Evolutionary conservation across 2,329 filamentous ascomycete genomes (phyloP).

Genomic region (Ophiostoma triangulosporum): DNA sequence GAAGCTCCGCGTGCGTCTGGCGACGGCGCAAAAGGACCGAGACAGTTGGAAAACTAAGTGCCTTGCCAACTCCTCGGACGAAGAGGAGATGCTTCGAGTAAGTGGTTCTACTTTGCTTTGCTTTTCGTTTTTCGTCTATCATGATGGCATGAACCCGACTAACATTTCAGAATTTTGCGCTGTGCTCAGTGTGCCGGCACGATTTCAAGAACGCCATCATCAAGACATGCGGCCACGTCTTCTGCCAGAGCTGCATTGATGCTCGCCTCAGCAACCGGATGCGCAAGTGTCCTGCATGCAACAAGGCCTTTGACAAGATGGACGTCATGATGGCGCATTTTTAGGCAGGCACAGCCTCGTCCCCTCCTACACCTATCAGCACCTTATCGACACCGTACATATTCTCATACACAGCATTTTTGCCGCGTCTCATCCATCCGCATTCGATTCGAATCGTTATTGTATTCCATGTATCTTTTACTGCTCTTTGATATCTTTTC

Average conservation of each 20-base stretch:
- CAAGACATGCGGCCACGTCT: conserved; percentile 88
- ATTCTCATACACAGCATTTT: background rate
- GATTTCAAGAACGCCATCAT: conserved; percentile 91
- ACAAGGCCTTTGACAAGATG: conserved; percentile 77
- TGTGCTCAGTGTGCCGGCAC: conserved; percentile 84
- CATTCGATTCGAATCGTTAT: background rate
- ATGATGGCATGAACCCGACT: conserved; percentile 21
- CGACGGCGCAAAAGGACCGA: conserved; percentile 67
- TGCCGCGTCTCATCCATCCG: no score
- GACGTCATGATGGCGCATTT: conserved; percentile 67
- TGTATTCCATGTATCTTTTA: conserved; percentile 3
- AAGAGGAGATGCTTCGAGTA: conserved; percentile 77
- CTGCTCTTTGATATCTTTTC: conserved; percentile 2
- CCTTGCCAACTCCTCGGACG: conserved; percentile 64
- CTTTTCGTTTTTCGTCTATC: background rate
- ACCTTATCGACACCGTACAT: background rate
- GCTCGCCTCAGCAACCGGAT: conserved; percentile 80
- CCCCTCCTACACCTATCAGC: background rate
- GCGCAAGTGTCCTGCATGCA: conserved; percentile 91
- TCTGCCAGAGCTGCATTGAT: conserved; percentile 83
- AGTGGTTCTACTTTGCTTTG: conserved; percentile 25
- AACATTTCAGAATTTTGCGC: conserved; percentile 48
- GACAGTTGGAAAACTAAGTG: conserved; percentile 78
- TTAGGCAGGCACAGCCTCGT: conserved; percentile 6
- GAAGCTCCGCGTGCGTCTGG: conserved; percentile 61